These are phyloP conservation scores for Chionographis japonica DNA, from an alignment of 106 monocot species.

Conservation along the genomic window DNA sequence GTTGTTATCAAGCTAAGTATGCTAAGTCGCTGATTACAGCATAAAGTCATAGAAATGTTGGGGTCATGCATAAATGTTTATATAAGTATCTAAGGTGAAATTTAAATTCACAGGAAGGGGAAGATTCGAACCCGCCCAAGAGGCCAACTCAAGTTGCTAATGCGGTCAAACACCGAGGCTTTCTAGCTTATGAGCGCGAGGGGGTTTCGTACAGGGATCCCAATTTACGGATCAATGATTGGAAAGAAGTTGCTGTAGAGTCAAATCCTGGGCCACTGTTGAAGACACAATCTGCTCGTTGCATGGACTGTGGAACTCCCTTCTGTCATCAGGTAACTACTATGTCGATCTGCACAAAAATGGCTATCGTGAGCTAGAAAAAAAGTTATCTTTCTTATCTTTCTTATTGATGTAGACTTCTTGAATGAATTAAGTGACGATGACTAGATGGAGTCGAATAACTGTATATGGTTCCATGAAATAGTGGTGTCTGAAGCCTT, in stretches of 20 bases:
- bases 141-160: slow-evolving; percentile 76
- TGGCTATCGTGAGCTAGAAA: no score
- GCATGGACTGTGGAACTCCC: slow-evolving; percentile 99
- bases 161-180: slow-evolving; percentile 82
- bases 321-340: slow-evolving; percentile 90
- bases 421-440: no score
- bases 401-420: no score
- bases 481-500: no score
- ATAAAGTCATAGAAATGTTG: no score
- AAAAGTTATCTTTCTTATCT: no score
- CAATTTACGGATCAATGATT: slow-evolving; percentile 62
- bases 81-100: background rate
- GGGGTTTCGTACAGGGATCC: slow-evolving; percentile 77
- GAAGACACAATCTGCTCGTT: slow-evolving; percentile 93
- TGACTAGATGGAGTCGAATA: no score
- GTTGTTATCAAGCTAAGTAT: background rate
- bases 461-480: no score
- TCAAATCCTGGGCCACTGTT: slow-evolving; percentile 74
- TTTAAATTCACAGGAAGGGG: slow-evolving; percentile 31
- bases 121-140: slow-evolving; percentile 16
- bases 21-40: no score
- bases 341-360: background rate
- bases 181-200: slow-evolving; percentile 73
- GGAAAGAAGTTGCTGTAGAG: slow-evolving; percentile 86
- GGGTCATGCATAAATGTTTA: background rate